A percentile compares a stretch with the other conserved stretches of the same genome.
These are phyloP conservation scores for sweet orange (Citrus sinensis) DNA, from an alignment of 345 rosid species.

Conservation along the genomic window DNA sequence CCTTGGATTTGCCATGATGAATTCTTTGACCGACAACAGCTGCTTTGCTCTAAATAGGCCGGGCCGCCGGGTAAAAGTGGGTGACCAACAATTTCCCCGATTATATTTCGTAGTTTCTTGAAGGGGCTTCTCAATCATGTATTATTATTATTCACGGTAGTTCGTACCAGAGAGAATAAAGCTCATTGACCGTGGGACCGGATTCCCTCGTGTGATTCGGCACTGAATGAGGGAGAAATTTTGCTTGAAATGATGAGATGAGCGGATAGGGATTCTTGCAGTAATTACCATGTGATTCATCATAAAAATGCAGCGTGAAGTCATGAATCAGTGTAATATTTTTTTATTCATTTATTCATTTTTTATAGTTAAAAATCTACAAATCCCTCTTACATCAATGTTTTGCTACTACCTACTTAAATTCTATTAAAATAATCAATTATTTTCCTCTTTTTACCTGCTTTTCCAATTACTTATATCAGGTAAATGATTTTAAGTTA, in stretches of 20 bases:
- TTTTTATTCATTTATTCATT: no score
- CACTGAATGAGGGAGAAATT: neutral
- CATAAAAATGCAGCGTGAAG: no score
- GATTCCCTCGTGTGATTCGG: neutral
- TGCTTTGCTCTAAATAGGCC: neutral
- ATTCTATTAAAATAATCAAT: no score
- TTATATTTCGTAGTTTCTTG: neutral
- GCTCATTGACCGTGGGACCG: neutral
- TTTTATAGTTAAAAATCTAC: no score
- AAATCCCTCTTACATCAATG: no score
- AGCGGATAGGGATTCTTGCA: neutral
- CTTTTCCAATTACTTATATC: no score
- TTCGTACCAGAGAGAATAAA: neutral
- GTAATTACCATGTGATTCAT: neutral
- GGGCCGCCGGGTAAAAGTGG: neutral
- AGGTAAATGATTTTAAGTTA: no score
- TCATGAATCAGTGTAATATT: neutral
- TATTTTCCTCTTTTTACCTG: no score
- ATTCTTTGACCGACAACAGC: neutral
- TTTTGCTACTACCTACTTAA: no score
- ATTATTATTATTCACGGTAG: neutral
- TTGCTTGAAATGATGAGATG: neutral
- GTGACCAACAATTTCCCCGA: neutral
- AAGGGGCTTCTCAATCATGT: neutral
- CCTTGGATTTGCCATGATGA: neutral